phyloP scores from a whole-genome alignment of 495 filamentous ascomycete genomes.

The Rhypophila decipiens region DNA sequence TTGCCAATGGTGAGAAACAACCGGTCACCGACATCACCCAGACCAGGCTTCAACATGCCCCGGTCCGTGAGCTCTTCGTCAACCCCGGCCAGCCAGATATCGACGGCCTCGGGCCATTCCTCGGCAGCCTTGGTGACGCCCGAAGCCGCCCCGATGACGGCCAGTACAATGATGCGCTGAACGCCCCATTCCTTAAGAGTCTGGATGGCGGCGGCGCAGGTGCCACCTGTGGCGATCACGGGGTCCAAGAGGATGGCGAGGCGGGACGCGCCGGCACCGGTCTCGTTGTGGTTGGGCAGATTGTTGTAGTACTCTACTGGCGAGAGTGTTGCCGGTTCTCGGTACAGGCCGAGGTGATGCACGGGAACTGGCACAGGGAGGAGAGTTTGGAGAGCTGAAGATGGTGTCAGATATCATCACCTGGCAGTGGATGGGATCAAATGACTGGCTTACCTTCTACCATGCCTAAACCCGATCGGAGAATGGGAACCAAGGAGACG shows the following conservation, averaged over 20 bases:
- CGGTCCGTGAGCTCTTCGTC: conserved; percentile 63
- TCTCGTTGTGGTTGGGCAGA: conserved; percentile 63
- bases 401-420: background rate
- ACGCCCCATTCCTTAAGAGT: conserved; percentile 88
- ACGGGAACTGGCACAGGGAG: conserved; percentile 76
- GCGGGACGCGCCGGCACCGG: conserved; percentile 31
- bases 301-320: conserved; percentile 99
- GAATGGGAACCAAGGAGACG: conserved; percentile 83
- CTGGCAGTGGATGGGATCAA: background rate
- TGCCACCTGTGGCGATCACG: conserved; percentile 89
- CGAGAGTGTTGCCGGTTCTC: conserved; percentile 74
- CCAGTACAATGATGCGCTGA: conserved; percentile 69
- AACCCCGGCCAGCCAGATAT: conserved; percentile 78
- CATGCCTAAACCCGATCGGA: conserved; percentile 86
- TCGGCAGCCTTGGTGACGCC: conserved; percentile 63
- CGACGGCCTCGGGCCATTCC: conserved; percentile 67
- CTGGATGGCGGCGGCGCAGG: conserved; percentile 81
- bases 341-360: conserved; percentile 90
- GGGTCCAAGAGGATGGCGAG: conserved; percentile 85
- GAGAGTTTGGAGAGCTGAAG: conserved; percentile 67
- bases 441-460: conserved; percentile 55
- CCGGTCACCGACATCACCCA: conserved; percentile 89
- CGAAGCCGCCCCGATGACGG: conserved; percentile 60
- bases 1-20: conserved; percentile 92
- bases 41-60: conserved; percentile 87